These are phyloP conservation scores for Xylaria sp. DNA, from an alignment of 495 filamentous ascomycete genomes.

Conservation along the genomic window DNA sequence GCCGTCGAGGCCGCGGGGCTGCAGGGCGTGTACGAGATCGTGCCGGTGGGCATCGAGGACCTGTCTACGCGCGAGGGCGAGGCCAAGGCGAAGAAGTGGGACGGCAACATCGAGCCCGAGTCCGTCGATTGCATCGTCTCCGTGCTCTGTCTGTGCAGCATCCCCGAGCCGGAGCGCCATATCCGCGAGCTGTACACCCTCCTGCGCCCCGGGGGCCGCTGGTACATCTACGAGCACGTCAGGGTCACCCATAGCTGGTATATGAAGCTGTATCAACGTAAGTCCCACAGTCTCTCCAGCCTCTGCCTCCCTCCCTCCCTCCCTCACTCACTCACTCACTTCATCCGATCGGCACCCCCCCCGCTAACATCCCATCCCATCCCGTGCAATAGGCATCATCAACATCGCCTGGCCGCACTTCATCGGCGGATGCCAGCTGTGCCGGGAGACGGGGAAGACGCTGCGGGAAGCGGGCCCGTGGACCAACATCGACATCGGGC, in stretches of 20 bases:
- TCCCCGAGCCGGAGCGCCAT: slow-evolving; percentile 66
- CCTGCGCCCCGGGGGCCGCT: slow-evolving; percentile 69
- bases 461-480: slow-evolving; percentile 63
- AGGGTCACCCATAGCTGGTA: slow-evolving; percentile 50
- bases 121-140: slow-evolving; percentile 73
- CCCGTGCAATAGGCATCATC: slow-evolving; percentile 40
- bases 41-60: slow-evolving; percentile 67
- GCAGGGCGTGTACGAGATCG: slow-evolving; percentile 66
- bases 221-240: slow-evolving; percentile 79
- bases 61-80: slow-evolving; percentile 48
- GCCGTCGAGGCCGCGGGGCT: slow-evolving; percentile 59
- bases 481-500: slow-evolving; percentile 59
- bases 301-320: no score
- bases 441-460: slow-evolving; percentile 60
- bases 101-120: slow-evolving; percentile 54
- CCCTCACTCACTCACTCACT: no score
- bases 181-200: slow-evolving; percentile 65
- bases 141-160: slow-evolving; percentile 74
- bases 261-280: slow-evolving; percentile 59
- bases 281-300: slow-evolving; percentile 51
- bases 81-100: slow-evolving; percentile 35
- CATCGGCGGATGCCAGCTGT: slow-evolving; percentile 66
- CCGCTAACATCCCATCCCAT: slow-evolving; percentile 8
- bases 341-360: no score
- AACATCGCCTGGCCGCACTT: slow-evolving; percentile 60